Base-by-base conservation (phyloP, 2,329 filamentous ascomycete species). In the Diaporthe amygdali region DNA sequence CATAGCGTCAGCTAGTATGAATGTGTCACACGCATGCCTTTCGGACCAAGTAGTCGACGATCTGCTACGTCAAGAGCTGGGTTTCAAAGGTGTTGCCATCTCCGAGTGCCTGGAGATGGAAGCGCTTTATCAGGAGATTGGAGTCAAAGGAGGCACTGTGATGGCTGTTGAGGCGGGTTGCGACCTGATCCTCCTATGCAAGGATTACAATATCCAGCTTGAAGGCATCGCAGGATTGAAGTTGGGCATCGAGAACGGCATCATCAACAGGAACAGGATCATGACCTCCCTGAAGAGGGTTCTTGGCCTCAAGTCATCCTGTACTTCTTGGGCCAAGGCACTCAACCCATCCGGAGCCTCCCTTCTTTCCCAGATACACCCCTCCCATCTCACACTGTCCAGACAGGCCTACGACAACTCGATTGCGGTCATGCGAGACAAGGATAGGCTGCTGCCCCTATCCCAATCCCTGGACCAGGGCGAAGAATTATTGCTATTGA, bases 41-140 rank as follows among this genome's bases (percentile, higher is more conserved):
- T 97, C 94, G 0, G 93, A 98, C 76, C 94, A 97, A 80, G 94
- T 98, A 1, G 95, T 98, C 3, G 94, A 97, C 77, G 94, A 96
- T 71, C 84, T 98, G 27, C 85, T 98, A 4, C 90, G 96, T n/a
- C 92, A 93, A 72, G 95, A 98, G 75, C 88, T 98, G 30, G 93
- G 93, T 2, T 98, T 98, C 76, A 90, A 94, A 63, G 96, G 96
- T 1, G 95, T 98, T 2, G 95, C 96, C 30, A 94, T 98, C 63
- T 98, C 95, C 0, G 96, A 98, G 79, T 98, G 96, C 75, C 84
- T 98, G 9, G 96, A 98, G 80, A 98, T 98, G 96, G 95, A 98
- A 78, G 95, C 95, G 0, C 88, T 98, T 10, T 96, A 94, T 74
- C 94, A 97, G 78, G 97, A 98, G 76, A 96, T 98, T 63, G 96